A percentile compares a stretch with the other conserved stretches of the same genome.
Conservation (phyloP, 2,329 filamentous ascomycete genomes). For the Acrodontium crateriforme region DNA sequence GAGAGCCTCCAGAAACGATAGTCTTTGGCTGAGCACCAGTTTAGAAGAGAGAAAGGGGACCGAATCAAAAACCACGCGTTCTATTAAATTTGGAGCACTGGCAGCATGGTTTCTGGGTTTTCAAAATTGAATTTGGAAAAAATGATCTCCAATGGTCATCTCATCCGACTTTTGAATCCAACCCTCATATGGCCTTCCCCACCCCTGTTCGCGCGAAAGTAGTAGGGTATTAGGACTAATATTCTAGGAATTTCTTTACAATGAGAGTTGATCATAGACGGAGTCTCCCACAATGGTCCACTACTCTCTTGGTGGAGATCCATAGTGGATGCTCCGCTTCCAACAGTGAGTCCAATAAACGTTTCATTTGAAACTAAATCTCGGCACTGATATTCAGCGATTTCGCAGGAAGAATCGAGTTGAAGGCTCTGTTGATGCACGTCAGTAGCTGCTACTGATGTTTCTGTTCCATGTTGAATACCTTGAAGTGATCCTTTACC, state of each 20-base stretch:
- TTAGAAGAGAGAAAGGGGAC: no score
- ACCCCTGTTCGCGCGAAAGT: constrained; percentile 40
- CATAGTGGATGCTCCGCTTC: constrained; percentile 9
- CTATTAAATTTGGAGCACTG: no score
- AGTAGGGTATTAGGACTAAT: constrained; percentile 42
- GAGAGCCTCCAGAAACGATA: no score
- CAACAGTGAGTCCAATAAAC: constrained; percentile 18
- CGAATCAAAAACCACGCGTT: no score
- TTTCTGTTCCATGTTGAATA: constrained; percentile 6
- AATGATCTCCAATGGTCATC: no score
- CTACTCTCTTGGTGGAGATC: background rate
- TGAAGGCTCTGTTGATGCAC: constrained; percentile 3
- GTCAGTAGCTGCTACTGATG: background rate
- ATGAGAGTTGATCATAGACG: no score
- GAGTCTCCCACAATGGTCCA: background rate
- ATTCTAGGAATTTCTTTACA: constrained; percentile 11
- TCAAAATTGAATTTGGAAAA: no score
- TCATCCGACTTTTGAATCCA: constrained; percentile 13
- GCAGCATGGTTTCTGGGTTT: no score
- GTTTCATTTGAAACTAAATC: constrained; percentile 14
- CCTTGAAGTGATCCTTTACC: constrained; percentile 43
- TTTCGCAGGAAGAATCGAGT: constrained; percentile 4
- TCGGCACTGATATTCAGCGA: constrained; percentile 8
- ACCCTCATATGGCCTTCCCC: constrained; percentile 43
- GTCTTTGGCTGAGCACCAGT: no score